Conservation (phyloP, 2,329 filamentous ascomycete genomes). For the Triangularia verruculosa region DNA sequence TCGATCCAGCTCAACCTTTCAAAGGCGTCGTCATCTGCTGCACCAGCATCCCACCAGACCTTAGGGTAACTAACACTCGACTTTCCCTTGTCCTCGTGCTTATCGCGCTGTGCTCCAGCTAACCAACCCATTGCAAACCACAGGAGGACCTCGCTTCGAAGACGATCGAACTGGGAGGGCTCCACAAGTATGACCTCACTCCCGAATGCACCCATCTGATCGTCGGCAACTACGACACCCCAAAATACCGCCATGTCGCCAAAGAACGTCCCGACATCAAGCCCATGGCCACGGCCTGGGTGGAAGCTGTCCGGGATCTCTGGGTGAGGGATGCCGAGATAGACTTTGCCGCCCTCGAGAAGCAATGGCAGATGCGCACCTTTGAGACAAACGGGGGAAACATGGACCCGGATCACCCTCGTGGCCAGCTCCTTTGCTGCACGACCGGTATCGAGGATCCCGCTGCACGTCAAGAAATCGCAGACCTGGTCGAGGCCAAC, state of each 20-base stretch:
- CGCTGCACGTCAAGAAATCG: constrained; percentile 66
- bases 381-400: constrained; percentile 55
- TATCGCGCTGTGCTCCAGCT: constrained; percentile 5
- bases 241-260: constrained; percentile 94
- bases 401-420: constrained; percentile 33
- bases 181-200: constrained; percentile 89
- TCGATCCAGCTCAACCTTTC: constrained; percentile 63
- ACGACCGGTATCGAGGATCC: constrained; percentile 58
- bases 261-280: constrained; percentile 82
- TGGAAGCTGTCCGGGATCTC: constrained; percentile 71
- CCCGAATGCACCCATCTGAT: constrained; percentile 93
- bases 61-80: constrained; percentile 54
- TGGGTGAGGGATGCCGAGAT: constrained; percentile 81
- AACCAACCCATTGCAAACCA: background rate
- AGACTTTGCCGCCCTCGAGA: constrained; percentile 68
- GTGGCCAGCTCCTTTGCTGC: constrained; percentile 48
- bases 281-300: constrained; percentile 78
- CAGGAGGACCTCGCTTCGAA: constrained; percentile 58
- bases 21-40: constrained; percentile 78
- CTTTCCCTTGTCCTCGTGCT: background rate
- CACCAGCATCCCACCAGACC: constrained; percentile 77
- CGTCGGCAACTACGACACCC: constrained; percentile 82
- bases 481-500: constrained; percentile 62
- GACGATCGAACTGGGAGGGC: constrained; percentile 78
- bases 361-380: constrained; percentile 59